phyloP scores from a whole-genome alignment of 2,329 filamentous ascomycete genomes.

The Blastomyces percursus region DNA sequence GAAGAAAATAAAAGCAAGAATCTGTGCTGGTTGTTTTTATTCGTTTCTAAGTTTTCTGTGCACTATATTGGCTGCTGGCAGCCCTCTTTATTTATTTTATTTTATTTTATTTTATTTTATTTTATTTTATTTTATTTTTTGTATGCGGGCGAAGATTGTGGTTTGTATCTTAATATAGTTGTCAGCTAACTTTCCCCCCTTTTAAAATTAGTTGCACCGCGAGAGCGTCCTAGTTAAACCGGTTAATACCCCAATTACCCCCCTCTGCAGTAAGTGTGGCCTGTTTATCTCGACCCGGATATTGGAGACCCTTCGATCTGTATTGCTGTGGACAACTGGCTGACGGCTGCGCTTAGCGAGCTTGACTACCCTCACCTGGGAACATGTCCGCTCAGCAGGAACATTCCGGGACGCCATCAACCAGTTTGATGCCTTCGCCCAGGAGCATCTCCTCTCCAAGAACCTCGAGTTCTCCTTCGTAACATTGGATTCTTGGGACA shows the following conservation, averaged over 20 bases:
- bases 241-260: slow-evolving; percentile 96
- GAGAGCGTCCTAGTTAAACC: slow-evolving; percentile 97
- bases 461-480: slow-evolving; percentile 97
- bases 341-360: slow-evolving; percentile 51
- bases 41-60: too few species aligned
- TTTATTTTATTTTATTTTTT: too few species aligned
- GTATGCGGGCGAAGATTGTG: background rate
- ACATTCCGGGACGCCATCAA: slow-evolving; percentile 95
- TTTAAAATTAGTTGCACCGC: slow-evolving; percentile 62
- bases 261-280: slow-evolving; percentile 92
- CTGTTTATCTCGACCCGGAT: slow-evolving; percentile 13
- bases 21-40: background rate
- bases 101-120: too few species aligned
- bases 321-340: slow-evolving; percentile 3
- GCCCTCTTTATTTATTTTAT: too few species aligned
- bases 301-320: slow-evolving; percentile 5
- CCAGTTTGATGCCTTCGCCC: slow-evolving; percentile 86
- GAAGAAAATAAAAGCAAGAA: background rate
- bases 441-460: slow-evolving; percentile 79
- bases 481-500: slow-evolving; percentile 95
- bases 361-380: slow-evolving; percentile 95
- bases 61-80: background rate
- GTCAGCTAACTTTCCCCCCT: background rate
- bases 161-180: background rate
- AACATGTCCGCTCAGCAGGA: slow-evolving; percentile 94